Evolutionary conservation across 441 rosid species (phyloP).

Genomic region (Gossypium gossypioides): DNA sequence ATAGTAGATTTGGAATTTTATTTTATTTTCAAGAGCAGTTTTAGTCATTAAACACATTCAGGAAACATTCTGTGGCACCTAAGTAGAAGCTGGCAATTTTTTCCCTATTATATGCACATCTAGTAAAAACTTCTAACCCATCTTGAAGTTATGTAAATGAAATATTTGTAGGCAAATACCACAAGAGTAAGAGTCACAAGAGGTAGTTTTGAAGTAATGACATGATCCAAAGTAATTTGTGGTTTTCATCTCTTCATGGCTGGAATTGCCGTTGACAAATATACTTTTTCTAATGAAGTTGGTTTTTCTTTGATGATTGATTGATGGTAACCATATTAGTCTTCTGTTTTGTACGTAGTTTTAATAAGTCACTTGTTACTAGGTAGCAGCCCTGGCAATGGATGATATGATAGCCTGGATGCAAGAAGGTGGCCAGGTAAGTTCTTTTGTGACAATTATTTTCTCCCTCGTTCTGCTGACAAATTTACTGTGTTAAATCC

Average conservation of each 20-base stretch:
- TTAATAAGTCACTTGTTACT: slow-evolving; percentile 75
- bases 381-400: slow-evolving; percentile 99
- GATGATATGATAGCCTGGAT: slow-evolving; percentile 99
- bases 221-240: background rate
- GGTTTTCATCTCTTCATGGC: background rate
- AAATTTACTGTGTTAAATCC: slow-evolving; percentile 18
- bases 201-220: background rate
- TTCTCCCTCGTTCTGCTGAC: slow-evolving; percentile 15
- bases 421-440: slow-evolving; percentile 99
- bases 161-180: background rate
- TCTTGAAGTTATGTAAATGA: background rate
- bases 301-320: slow-evolving; percentile 20
- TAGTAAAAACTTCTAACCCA: background rate
- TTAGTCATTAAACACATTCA: background rate
- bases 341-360: slow-evolving; percentile 63
- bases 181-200: background rate
- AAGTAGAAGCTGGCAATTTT: background rate
- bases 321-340: slow-evolving; percentile 36
- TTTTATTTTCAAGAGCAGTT: background rate
- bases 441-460: slow-evolving; percentile 21
- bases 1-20: background rate
- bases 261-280: background rate
- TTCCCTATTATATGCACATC: background rate
- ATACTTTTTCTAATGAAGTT: slow-evolving; percentile 12
- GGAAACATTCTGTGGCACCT: background rate